These are phyloP conservation scores for Mortierella alpina DNA, from an alignment of 192 early-diverging fungal species.

Conservation along the genomic window DNA sequence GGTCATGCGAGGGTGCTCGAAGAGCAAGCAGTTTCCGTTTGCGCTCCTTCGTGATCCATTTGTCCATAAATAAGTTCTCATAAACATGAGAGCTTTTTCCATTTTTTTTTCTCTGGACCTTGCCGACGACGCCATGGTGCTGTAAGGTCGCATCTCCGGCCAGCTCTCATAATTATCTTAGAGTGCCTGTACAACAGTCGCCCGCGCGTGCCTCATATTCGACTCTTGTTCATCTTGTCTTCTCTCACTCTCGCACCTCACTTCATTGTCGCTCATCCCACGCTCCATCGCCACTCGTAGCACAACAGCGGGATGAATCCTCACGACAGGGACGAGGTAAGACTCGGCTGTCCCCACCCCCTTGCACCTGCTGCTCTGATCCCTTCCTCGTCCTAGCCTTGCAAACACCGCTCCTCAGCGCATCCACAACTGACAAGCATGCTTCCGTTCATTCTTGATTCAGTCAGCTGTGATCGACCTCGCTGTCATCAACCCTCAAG, in stretches of 20 bases:
- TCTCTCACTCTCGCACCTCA: neutral
- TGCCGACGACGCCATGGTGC: no score
- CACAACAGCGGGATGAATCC: constrained; percentile 1
- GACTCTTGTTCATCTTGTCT: neutral
- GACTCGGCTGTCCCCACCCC: neutral
- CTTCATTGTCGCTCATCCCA: neutral
- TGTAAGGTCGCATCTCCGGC: no score
- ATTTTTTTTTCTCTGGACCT: no score
- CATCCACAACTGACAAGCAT: neutral
- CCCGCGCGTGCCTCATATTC: neutral
- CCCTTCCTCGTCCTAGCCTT: neutral
- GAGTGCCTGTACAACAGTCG: no score
- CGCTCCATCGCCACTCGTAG: neutral
- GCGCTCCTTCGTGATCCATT: no score
- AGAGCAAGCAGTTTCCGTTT: no score
- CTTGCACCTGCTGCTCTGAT: neutral
- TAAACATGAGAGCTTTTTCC: no score
- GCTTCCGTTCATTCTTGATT: neutral
- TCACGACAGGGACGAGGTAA: constrained; percentile 29
- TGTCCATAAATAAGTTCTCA: no score
- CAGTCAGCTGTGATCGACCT: constrained; percentile 39
- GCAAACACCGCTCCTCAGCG: neutral
- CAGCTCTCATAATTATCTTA: no score
- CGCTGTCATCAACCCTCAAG: constrained; percentile 18
- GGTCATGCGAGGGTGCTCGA: no score